Conservation (phyloP, 1,139 yeast genomes). For the Barnettozyma hawaiiensis region DNA sequence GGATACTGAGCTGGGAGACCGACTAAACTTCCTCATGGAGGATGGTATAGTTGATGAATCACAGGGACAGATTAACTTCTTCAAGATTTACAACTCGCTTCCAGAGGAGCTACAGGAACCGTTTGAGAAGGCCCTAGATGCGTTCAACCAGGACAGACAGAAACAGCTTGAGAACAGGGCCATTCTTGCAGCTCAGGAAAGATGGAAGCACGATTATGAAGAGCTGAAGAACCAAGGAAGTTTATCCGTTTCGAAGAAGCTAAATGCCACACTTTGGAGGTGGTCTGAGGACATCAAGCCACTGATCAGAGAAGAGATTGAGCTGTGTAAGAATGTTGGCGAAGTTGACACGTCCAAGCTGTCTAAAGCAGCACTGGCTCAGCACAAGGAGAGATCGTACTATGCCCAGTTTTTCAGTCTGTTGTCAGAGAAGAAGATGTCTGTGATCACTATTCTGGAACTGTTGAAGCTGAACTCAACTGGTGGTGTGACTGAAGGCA, state of each 20-base stretch:
- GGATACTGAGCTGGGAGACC: constrained; percentile 34
- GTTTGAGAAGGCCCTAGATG: constrained; percentile 63
- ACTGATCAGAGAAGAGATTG: constrained; percentile 58
- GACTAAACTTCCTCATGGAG: constrained; percentile 26
- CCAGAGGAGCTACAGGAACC: constrained; percentile 43
- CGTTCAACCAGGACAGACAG: constrained; percentile 71
- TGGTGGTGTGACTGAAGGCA: constrained; percentile 76
- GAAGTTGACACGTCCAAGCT: constrained; percentile 23
- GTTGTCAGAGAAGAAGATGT: constrained; percentile 72
- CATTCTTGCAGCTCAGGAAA: constrained; percentile 76
- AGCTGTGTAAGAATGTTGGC: constrained; percentile 39
- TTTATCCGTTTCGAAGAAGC: constrained; percentile 46
- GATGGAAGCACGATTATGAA: constrained; percentile 84
- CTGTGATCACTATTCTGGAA: constrained; percentile 81
- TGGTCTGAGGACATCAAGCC: constrained; percentile 72
- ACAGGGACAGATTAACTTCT: constrained; percentile 50
- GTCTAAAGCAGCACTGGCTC: constrained; percentile 20
- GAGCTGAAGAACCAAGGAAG: constrained; percentile 62
- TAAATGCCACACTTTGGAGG: constrained; percentile 72
- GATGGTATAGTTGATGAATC: constrained; percentile 22
- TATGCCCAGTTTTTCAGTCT: constrained; percentile 77
- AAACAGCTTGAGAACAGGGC: constrained; percentile 70
- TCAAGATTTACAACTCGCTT: constrained; percentile 52
- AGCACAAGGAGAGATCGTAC: constrained; percentile 48
- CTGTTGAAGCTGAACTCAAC: constrained; percentile 67